Conservation (phyloP, 345 rosid species). For the Mallotus nudiflorus region DNA sequence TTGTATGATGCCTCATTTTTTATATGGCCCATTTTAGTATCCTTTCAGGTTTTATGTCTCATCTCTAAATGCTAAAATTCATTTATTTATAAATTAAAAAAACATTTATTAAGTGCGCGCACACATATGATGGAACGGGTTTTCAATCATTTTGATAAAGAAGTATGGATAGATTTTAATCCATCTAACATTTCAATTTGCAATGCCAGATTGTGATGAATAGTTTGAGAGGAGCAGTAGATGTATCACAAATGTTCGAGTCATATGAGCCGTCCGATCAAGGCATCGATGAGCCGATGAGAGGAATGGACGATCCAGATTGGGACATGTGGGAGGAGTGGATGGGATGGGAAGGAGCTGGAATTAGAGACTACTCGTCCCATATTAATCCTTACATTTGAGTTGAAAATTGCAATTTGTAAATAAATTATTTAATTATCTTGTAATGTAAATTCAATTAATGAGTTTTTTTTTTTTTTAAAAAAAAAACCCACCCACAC, state of each 20-base stretch:
- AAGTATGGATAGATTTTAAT: too few species aligned
- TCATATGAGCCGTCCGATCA: constrained; percentile 40
- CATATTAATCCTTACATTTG: constrained; percentile 81
- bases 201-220: constrained; percentile 56
- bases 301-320: constrained; percentile 64
- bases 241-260: constrained; percentile 13
- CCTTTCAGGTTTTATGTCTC: not conserved
- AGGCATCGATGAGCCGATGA: constrained; percentile 46
- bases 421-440: not conserved
- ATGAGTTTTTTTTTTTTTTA: too few species aligned
- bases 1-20: not conserved
- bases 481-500: constrained; percentile 9
- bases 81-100: too few species aligned
- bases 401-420: constrained; percentile 1
- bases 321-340: constrained; percentile 93
- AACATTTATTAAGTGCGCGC: too few species aligned
- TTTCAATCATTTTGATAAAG: too few species aligned
- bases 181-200: not conserved
- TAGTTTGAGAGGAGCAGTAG: constrained; percentile 49
- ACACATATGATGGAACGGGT: too few species aligned
- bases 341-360: constrained; percentile 99
- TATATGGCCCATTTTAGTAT: not conserved
- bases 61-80: not conserved
- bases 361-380: constrained; percentile 73
- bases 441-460: not conserved